Evolutionary conservation across 352 stramenopile genomes (phyloP), one percentile per base, ranked within the genome.

Genomic region (Globisporangium iwayamae): DNA sequence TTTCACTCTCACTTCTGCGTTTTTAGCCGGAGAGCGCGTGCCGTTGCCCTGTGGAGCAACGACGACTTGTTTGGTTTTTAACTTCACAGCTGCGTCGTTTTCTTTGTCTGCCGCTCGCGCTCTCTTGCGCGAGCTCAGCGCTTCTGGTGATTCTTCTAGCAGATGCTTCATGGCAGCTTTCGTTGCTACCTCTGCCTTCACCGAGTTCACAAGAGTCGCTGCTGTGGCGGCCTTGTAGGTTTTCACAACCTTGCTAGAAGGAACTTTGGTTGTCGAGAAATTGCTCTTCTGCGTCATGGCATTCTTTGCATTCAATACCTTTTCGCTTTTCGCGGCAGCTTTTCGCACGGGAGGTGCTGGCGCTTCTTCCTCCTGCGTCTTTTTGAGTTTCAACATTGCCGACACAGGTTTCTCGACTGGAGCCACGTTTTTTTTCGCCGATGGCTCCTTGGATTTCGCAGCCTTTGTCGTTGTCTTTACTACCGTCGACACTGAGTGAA

Each of bases 91-190:
- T 14, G 2, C 32, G 18, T 32, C 30, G 5, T 47, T 20, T 13
- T n/a, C 18, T 45, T 45, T 45, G n/a, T 18, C 9, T 25, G 3
- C 9, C 11, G 18, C 4, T 57, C 30, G 52, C 36, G 32, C 18
- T 57, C 52, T 41, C 52, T 57, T 57, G 30, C 18, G 52, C 6
- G 52, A 43, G 10, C 4, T 57, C 11, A 32, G 52, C 16, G 45
- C 36, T 32, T 28, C 52, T 45, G 52, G 9, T 13, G 52, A 20
- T 11, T 57, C 52, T 30, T 57, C 52, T n/a, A 16, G 9, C 20
- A 43, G 51, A 2, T 56, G 51, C 30, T 56, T 43, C 6, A 18
- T n/a, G 10, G 52, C 10, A 10, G 30, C 32, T 45, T 45, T 57
- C n/a, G 52, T 45, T 13, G 30, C 30, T 41, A 5, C 28, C 14